Evolutionary conservation across 73 alveolate species (phyloP).

Genomic region (Blepharisma stoltei): DNA sequence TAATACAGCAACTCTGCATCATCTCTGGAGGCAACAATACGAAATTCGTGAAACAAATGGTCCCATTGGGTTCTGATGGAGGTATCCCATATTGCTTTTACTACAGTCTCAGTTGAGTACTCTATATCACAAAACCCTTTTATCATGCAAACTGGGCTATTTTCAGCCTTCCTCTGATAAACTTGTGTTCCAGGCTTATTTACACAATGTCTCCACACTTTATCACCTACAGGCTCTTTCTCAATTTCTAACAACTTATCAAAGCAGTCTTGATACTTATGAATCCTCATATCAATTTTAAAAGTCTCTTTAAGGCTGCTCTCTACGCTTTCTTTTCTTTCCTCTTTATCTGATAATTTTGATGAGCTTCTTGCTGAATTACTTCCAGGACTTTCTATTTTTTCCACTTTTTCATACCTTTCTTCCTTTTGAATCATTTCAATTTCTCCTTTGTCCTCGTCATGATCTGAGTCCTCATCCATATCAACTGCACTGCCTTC

Average conservation of each 20-base stretch:
- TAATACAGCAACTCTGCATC: conserved; percentile 36
- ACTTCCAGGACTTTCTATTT: background rate
- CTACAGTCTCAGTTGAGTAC: conserved; percentile 27
- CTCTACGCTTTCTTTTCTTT: background rate
- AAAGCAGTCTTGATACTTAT: conserved; percentile 22
- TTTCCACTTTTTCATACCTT: background rate
- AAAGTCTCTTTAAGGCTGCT: background rate
- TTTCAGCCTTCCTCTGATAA: background rate
- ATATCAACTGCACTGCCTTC: too few species aligned
- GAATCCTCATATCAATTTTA: background rate
- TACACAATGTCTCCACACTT: background rate
- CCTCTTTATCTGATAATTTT: background rate
- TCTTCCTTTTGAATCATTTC: background rate
- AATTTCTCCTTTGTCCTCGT: background rate
- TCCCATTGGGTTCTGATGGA: conserved; percentile 42
- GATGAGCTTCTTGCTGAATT: background rate
- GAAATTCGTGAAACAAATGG: conserved; percentile 32
- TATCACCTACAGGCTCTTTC: background rate
- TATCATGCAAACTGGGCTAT: conserved; percentile 26
- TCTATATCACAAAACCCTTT: conserved; percentile 12
- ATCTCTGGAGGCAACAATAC: conserved; percentile 31
- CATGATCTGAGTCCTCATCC: background rate
- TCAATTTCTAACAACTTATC: conserved; percentile 9
- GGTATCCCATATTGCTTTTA: conserved; percentile 42
- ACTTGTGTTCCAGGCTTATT: background rate